Base-by-base conservation (phyloP, 768 basidiomycete species). In the Arthromyces matolae region DNA sequence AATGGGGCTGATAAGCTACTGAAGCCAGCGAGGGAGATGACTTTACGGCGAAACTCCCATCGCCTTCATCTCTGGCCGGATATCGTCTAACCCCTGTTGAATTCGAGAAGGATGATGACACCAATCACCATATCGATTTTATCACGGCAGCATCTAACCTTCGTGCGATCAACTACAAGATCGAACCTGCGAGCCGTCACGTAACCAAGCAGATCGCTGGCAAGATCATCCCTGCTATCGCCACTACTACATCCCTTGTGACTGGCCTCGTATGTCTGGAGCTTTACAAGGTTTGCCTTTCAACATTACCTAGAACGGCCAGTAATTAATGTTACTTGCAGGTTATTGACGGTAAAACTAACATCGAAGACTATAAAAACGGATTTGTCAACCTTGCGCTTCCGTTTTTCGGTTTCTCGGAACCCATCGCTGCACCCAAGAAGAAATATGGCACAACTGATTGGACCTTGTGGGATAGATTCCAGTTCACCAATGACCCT, bases 351-450 rank as follows among this genome's bases (percentile, higher is more conserved):
- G 86, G 87, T 52, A 98, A 98, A 80, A 83, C 75, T 61, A 88
- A 91, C 62, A 73, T 98, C 12, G 96, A 98, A 56, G 80, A 87
- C 39, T 99, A 91, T 80, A 97, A 96, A 79, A 99, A 99, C 60
- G 95, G 94, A 31, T 99, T 99, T 67, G 81, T 98, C 60, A 99
- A 99, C 68, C 78, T 99, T 45, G 96, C 96, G 3, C 70, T 99
- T 45, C 96, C 96, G 1, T 98, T 98, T 84, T 98, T 98, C 62
- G 96, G 92, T 22, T 99, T 98, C 76, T 97, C 94, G 2, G 96
- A 99, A 60, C 96, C 96, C 9, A 90, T 98, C 53, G 84, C 83
- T 3, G 92, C 93, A 16, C 60, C 79, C 52, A 97, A 95, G 75
- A 75, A 82, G 54, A 95, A 93, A 78, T 97, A 93, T 64, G 83